Evolutionary conservation across 106 monocot species (phyloP), one percentile per base, ranked within the genome.

Genomic region (Acorus calamus): DNA sequence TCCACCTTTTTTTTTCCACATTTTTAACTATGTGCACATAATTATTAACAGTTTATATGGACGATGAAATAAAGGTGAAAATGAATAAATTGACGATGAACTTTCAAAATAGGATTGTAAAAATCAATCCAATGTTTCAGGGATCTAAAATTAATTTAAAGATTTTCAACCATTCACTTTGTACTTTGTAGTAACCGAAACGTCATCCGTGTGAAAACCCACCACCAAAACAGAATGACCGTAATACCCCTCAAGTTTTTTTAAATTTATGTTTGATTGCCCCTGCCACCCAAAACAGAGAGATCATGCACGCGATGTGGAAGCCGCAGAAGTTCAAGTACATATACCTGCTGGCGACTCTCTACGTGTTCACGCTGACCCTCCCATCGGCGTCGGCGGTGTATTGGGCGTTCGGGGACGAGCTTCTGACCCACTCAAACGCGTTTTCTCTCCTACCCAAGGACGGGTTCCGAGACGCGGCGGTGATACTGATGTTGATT

Each of bases 261-360:
- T n/a, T 42, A 6, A 53, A 3, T 5, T 64, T 49, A 50, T 49
- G 11, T 50, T 8, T 12, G 14, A 4, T 0, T 63, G 63, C 77
- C 28, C 28, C 28, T 28, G 28, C 28, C 28, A 28, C 28, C 28
- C 28, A 28, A 28, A 28, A 28, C 28, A 87, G 92, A 48, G 90
- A 90, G 77, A 90, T 90, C 60, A 90, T 90, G 90, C 90, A 90
- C 69, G 90, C 89, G 3, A 84, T 84, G 83, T 84, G 83, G 83
- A 84, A 84, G 68, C 83, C 83, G 3, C 79, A 79, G 14, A 85
- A 81, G 76, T 85, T 85, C 77, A 85, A 85, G 74, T 69, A 71
- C 74, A 77, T 85, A 55, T 85, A 85, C 59, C 63, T 85, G 43
- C 53, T 85, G 53, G 84, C 84, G 11, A 85, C 84, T 2, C 60